These are phyloP conservation scores for Rutstroemia sp. DNA, from an alignment of 2,329 filamentous ascomycete species.

Conservation along the genomic window DNA sequence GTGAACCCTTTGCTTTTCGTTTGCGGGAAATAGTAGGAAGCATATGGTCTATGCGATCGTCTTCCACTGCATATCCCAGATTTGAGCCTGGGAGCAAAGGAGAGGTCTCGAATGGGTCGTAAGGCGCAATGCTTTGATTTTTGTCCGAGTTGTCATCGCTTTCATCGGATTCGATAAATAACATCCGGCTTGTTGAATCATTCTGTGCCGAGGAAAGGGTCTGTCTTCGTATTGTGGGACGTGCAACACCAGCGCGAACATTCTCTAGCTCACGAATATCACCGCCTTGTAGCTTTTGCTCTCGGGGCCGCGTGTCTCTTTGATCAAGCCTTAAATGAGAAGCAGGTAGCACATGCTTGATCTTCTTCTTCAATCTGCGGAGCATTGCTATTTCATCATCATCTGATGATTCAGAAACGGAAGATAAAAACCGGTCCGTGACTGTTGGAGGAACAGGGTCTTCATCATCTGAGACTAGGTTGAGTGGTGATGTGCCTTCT, in stretches of 20 bases:
- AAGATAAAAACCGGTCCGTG: conserved; percentile 11
- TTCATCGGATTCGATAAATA: conserved; percentile 19
- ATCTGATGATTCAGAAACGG: conserved; percentile 17
- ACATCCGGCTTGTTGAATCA: not conserved
- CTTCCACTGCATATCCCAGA: conserved; percentile 24
- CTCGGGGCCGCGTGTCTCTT: conserved; percentile 31
- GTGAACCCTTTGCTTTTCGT: conserved; percentile 1
- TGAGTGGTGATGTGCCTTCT: not conserved
- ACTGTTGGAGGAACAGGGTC: conserved; percentile 18
- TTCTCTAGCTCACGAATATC: conserved; percentile 16
- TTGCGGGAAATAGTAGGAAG: conserved; percentile 24
- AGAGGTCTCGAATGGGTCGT: conserved; percentile 4
- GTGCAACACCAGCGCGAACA: conserved; percentile 26
- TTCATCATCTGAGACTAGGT: conserved; percentile 18
- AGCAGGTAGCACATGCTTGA: conserved; percentile 57
- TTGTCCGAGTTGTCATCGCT: conserved; percentile 17
- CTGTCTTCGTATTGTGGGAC: conserved; percentile 14
- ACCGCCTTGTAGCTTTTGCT: conserved; percentile 7
- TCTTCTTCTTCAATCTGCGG: conserved; percentile 28
- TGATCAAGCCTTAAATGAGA: conserved; percentile 58
- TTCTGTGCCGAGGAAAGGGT: not conserved
- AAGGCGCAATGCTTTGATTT: conserved; percentile 3
- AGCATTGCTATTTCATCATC: conserved; percentile 25
- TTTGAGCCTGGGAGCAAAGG: conserved; percentile 17
- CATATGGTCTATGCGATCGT: conserved; percentile 30